Base-by-base conservation (phyloP, 306 rosid genomes). In the Senna siamea region DNA sequence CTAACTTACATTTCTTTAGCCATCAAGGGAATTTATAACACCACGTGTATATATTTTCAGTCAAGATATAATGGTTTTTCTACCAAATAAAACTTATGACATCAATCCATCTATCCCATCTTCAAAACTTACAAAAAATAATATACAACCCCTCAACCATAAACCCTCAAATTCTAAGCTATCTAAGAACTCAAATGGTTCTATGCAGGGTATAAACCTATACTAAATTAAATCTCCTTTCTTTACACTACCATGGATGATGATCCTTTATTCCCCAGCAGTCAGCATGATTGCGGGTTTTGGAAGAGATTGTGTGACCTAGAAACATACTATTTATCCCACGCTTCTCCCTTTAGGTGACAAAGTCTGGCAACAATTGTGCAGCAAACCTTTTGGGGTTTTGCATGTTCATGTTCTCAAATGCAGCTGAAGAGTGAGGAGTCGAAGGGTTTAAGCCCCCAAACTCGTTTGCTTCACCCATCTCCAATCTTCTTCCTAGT, bases 341-440 rank as follows among this genome's bases (percentile, higher is more conserved):
- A 57, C 61, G 70, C 71, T 66, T 57, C 44, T 59, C 63, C 57
- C 46, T 73, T 84, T 47, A 89, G 15, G 97, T 86, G 82, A 92
- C 99, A 65, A 86, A 94, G 74, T 94, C 99, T 2, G 91, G 97
- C 72, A 94, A 81, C 84, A 92, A 87, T 76, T 92, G 99, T 6
- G 98, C 96, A 9, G 82, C 95, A 59, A 91, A 94, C 80, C 98
- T 83, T 85, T 94, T 93, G 8, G 93, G 94, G 71, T 89, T 94
- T 81, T 91, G 99, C 76, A 94, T 86, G 77, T 89, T 89, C 72
- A 94, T 89, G 70, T 73, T 88, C 37, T 94, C 96, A 63, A 79
- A 94, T 15, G 95, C 86, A 43, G 92, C 86, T 55, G 97, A 84
- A 67, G 96, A 81, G 75, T 94, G 98, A 50, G 92, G 70, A 69